These are phyloP conservation scores for Aspergillus kassunensis DNA, from an alignment of 495 filamentous ascomycete species.

Conservation along the genomic window DNA sequence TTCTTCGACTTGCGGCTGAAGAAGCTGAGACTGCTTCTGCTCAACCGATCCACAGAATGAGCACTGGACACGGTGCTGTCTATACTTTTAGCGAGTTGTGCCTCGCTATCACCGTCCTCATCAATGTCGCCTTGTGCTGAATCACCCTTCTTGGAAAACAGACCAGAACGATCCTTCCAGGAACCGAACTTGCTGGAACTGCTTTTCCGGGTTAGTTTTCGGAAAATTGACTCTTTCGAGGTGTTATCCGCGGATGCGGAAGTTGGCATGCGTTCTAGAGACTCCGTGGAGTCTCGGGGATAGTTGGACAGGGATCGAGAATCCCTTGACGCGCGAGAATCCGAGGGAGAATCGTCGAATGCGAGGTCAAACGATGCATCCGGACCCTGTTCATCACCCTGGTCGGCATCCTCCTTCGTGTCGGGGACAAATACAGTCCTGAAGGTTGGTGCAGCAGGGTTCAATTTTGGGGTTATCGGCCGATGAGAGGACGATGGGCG, in stretches of 20 bases:
- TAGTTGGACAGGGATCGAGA: constrained; percentile 59
- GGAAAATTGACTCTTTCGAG: constrained; percentile 60
- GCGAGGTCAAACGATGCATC: constrained; percentile 37
- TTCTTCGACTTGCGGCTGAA: constrained; percentile 49
- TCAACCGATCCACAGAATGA: constrained; percentile 42
- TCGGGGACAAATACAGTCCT: constrained; percentile 47
- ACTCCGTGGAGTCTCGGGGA: constrained; percentile 68
- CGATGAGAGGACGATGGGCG: constrained; percentile 52
- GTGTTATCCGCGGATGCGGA: constrained; percentile 61
- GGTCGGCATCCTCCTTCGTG: constrained; percentile 30
- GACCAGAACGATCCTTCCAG: constrained; percentile 60
- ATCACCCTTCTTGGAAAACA: constrained; percentile 61
- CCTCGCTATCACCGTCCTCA: constrained; percentile 42
- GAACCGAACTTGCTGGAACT: constrained; percentile 77
- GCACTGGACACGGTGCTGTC: constrained; percentile 44
- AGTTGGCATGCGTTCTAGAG: constrained; percentile 65
- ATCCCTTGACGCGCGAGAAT: constrained; percentile 60
- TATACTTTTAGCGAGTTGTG: constrained; percentile 45
- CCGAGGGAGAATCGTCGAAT: constrained; percentile 54
- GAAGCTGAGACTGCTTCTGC: constrained; percentile 45
- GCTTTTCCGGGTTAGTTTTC: constrained; percentile 73
- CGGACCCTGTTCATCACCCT: constrained; percentile 26
- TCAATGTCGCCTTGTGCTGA: constrained; percentile 48
- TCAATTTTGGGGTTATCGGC: constrained; percentile 54
- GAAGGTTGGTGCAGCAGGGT: constrained; percentile 59